Evolutionary conservation across 2,329 filamentous ascomycete genomes (phyloP), one percentile per base, ranked within the genome.

Genomic region (Cercospora sojina): DNA sequence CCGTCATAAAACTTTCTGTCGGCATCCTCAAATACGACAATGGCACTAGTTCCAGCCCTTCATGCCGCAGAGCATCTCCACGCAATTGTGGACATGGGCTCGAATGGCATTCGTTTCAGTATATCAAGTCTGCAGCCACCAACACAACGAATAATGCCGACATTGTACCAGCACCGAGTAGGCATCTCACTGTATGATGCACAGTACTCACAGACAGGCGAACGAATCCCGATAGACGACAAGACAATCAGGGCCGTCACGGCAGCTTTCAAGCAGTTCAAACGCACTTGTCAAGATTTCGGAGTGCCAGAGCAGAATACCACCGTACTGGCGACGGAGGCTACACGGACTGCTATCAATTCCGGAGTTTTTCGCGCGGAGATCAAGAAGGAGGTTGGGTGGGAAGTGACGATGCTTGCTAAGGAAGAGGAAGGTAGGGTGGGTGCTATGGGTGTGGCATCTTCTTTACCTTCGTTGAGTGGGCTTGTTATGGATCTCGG

Each of bases 71-170:
- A 71, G 32, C 66, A 72, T 55, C 69, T 75, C 7, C 70, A 68
- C 32, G 75, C 70, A 77, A 80, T 73, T 25, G 74, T 76, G 5
- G 75, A 77, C 61, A 77, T 77, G 74, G 75, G 75, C 65, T 92
- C 92, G 82, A 97, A 97, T 82, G 93, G 93, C 73, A 94, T 97
- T 74, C 91, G 93, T 64, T 96, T 96, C 83, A 94, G 92, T 53
- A 92, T 97, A 74, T 91, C 92, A 8, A 88, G 92, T 71, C 84
- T 96, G n/a, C 85, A 88, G 3, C 88, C 90, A 23, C 86, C 88
- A 3, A 86, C 83, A 43, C 84, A 90, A 25, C 90, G 93, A 25
- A 87, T 93, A 25, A 84, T 97, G 49, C 88, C 85, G 18, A 93
- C 90, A 27, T 74, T 97, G 64, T 96, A 92, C 79, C 87, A 90